Conservation (phyloP, 495 filamentous ascomycete genomes). For the Penicillium soppii region DNA sequence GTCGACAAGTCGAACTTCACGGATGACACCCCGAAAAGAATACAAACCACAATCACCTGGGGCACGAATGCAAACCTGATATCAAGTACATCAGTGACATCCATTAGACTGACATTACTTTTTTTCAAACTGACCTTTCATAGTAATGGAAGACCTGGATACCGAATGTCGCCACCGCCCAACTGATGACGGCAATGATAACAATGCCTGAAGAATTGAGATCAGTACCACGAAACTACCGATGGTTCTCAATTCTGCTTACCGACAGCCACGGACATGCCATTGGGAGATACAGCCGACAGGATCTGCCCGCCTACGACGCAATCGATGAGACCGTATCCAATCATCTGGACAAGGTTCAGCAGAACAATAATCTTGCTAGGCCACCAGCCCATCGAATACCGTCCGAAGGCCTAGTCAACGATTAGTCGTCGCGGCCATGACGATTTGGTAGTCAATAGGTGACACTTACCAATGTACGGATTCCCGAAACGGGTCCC, state of each 20-base stretch:
- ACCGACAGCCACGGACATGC: conserved; percentile 64
- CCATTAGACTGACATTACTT: not conserved
- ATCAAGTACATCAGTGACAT: not conserved
- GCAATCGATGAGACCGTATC: conserved; percentile 68
- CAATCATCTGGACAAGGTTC: conserved; percentile 69
- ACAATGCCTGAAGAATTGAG: conserved; percentile 55
- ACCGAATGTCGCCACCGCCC: conserved; percentile 70
- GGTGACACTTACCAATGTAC: conserved; percentile 56
- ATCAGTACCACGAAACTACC: not conserved
- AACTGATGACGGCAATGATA: conserved; percentile 64
- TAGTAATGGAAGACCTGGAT: conserved; percentile 71
- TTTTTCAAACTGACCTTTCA: conserved; percentile 51
- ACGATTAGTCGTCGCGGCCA: conserved; percentile 8
- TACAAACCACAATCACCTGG: conserved; percentile 62
- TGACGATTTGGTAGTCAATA: not conserved
- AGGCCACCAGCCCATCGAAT: conserved; percentile 80
- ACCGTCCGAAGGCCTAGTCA: conserved; percentile 61
- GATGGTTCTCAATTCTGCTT: conserved; percentile 9
- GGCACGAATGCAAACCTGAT: conserved; percentile 66
- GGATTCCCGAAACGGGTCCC: conserved; percentile 67
- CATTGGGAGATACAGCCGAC: conserved; percentile 63
- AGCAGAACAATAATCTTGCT: conserved; percentile 70
- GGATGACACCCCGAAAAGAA: conserved; percentile 66
- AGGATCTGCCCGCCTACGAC: conserved; percentile 75
- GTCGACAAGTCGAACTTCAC: conserved; percentile 59